phyloP scores from a whole-genome alignment of 2,329 filamentous ascomycete species.

The Zasmidium citrigriseum region DNA sequence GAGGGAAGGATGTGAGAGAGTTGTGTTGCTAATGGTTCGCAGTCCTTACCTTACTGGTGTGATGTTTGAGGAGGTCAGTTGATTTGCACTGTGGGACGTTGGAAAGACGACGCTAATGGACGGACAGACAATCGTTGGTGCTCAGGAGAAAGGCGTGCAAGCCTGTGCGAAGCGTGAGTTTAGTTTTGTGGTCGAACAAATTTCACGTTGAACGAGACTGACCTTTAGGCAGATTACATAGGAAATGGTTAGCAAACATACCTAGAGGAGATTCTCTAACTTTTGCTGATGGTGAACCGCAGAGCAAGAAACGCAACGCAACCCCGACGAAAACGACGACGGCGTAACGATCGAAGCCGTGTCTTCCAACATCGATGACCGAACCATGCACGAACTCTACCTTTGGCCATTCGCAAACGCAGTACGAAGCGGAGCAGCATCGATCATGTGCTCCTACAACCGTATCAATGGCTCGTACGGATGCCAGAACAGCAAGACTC shows the following conservation, averaged over 20 bases:
- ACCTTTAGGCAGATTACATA: constrained; percentile 52
- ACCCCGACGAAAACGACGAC: constrained; percentile 22
- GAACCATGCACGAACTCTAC: constrained; percentile 64
- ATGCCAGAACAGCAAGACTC: constrained; percentile 62
- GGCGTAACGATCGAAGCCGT: constrained; percentile 36
- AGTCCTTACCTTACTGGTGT: constrained; percentile 81
- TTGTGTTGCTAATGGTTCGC: too few relatives aligned
- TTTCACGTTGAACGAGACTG: constrained; percentile 30
- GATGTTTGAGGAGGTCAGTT: constrained; percentile 56
- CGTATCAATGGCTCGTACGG: constrained; percentile 67
- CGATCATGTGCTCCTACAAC: constrained; percentile 48
- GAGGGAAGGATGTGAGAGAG: too few relatives aligned
- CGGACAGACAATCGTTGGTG: constrained; percentile 71
- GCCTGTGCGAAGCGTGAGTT: constrained; percentile 67
- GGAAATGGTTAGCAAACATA: constrained; percentile 43
- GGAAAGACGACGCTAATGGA: not conserved
- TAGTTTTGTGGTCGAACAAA: too few relatives aligned
- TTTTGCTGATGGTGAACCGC: not conserved
- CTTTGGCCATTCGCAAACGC: constrained; percentile 36
- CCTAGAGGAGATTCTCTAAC: not conserved
- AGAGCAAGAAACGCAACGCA: constrained; percentile 45
- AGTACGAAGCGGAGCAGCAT: constrained; percentile 29
- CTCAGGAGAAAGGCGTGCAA: constrained; percentile 72
- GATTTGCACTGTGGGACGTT: not conserved
- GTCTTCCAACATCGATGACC: constrained; percentile 47